Evolutionary conservation across 208 protist species (phyloP).

Genomic region (Leishmania lainsoni): DNA sequence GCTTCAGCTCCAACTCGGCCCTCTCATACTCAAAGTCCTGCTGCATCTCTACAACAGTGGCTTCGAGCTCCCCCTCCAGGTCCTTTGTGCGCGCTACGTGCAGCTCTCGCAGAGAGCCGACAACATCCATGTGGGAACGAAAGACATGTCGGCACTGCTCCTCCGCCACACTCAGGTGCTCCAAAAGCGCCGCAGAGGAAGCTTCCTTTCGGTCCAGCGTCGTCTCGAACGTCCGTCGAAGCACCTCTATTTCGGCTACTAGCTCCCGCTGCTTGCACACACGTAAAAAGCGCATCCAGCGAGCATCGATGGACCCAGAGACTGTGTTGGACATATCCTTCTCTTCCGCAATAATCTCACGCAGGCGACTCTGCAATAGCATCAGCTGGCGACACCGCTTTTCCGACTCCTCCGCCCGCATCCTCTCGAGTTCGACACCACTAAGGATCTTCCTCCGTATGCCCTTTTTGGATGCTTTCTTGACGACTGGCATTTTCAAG

Average conservation of each 20-base stretch:
- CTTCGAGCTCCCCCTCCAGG: conserved; percentile 91
- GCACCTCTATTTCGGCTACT: conserved; percentile 86
- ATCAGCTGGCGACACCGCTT: conserved; percentile 66
- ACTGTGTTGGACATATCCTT: conserved; percentile 54
- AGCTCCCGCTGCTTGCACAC: conserved; percentile 94
- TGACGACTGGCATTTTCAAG: conserved; percentile 27
- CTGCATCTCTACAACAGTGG: conserved; percentile 89
- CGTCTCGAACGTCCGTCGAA: conserved; percentile 89
- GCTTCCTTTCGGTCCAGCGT: conserved; percentile 94
- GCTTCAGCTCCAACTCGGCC: conserved; percentile 80
- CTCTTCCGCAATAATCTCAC: conserved; percentile 86
- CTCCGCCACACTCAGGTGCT: conserved; percentile 92
- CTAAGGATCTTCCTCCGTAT: conserved; percentile 59
- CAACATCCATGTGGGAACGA: conserved; percentile 89
- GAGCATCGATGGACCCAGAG: conserved; percentile 67
- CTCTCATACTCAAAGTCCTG: conserved; percentile 92
- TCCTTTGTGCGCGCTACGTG: conserved; percentile 78
- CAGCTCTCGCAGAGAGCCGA: conserved; percentile 91
- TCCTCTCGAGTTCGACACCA: conserved; percentile 46
- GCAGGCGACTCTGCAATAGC: conserved; percentile 71
- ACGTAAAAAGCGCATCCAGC: conserved; percentile 91
- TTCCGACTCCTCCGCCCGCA: conserved; percentile 78
- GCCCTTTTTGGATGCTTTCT: conserved; percentile 27
- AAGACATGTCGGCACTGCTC: conserved; percentile 93
- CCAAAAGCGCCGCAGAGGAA: conserved; percentile 87